These are phyloP conservation scores for Phoma herbarum DNA, from an alignment of 2,329 filamentous ascomycete genomes.

Conservation along the genomic window DNA sequence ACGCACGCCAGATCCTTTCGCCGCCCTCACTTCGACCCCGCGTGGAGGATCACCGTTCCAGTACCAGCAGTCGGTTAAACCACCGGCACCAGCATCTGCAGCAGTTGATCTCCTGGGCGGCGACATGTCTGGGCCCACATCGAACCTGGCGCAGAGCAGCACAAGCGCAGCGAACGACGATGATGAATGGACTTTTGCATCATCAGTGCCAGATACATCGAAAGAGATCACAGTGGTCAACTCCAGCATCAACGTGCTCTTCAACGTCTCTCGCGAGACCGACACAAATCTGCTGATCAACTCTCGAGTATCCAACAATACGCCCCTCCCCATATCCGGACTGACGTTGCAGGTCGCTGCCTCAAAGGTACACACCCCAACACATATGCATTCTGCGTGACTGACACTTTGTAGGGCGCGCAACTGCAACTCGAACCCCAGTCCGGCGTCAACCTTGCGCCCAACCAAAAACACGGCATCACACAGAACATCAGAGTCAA, in stretches of 20 bases:
- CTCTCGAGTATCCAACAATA: conserved; percentile 86
- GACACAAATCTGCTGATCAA: conserved; percentile 71
- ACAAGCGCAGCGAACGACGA: conserved; percentile 75
- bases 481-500: conserved; percentile 82
- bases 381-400: not conserved
- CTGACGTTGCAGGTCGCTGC: conserved; percentile 93
- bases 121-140: conserved; percentile 34
- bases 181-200: conserved; percentile 95
- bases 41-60: conserved; percentile 61
- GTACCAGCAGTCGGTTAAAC: conserved; percentile 56
- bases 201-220: conserved; percentile 77
- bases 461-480: conserved; percentile 77
- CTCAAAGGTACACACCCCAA: conserved; percentile 75
- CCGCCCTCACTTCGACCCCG: conserved; percentile 63
- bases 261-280: conserved; percentile 71
- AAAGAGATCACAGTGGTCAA: conserved; percentile 74
- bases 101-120: conserved; percentile 51
- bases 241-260: conserved; percentile 74
- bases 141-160: conserved; percentile 39
- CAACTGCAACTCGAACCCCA: conserved; percentile 85
- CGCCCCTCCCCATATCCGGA: conserved; percentile 73
- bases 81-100: conserved; percentile 43
- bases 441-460: conserved; percentile 77
- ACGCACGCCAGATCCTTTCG: conserved; percentile 65
- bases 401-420: conserved; percentile 68